Percentiles rank a stretch among this genome's conserved stretches.
phyloP scores from a whole-genome alignment of 768 basidiomycete genomes.

The Xerocomellus chrysenteron region DNA sequence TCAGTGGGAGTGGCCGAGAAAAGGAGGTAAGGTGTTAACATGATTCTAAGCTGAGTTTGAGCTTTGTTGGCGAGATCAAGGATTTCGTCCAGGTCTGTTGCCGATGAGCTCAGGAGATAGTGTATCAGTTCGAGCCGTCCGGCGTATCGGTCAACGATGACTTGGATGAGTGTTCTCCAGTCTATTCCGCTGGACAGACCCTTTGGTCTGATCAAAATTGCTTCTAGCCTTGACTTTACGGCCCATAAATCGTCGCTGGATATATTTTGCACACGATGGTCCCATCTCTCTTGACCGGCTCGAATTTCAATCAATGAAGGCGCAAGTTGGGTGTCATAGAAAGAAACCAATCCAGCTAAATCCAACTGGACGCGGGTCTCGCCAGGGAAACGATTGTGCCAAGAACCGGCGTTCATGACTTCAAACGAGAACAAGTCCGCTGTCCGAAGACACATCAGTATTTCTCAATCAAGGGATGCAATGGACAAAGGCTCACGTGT shows the following conservation, averaged over 20 bases:
- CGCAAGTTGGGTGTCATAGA: conserved; percentile 35
- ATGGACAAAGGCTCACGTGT: not conserved
- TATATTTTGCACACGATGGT: conserved; percentile 32
- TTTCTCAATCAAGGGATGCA: not conserved
- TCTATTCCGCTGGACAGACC: conserved; percentile 30
- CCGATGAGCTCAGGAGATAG: conserved; percentile 19
- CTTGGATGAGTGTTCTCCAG: conserved; percentile 32
- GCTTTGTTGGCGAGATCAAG: conserved; percentile 8
- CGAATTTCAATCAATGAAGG: conserved; percentile 32
- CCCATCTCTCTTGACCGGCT: conserved; percentile 24
- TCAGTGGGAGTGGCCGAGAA: conserved; percentile 5
- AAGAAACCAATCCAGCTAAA: conserved; percentile 34
- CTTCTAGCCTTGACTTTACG: conserved; percentile 6
- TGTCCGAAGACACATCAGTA: not conserved
- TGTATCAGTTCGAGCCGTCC: conserved; percentile 29
- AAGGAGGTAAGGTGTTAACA: conserved; percentile 32
- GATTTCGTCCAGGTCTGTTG: conserved; percentile 1
- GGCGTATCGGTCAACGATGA: conserved; percentile 32
- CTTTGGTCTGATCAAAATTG: conserved; percentile 8
- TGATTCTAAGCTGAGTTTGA: conserved; percentile 26
- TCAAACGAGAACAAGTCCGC: not conserved
- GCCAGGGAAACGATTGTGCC: conserved; percentile 37
- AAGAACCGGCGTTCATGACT: conserved; percentile 20
- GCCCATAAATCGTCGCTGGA: conserved; percentile 22
- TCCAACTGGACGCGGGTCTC: conserved; percentile 36